These are phyloP conservation scores for Chrysanthemum lavandulifolium DNA, from an alignment of 129 eudicot species.

Conservation along the genomic window DNA sequence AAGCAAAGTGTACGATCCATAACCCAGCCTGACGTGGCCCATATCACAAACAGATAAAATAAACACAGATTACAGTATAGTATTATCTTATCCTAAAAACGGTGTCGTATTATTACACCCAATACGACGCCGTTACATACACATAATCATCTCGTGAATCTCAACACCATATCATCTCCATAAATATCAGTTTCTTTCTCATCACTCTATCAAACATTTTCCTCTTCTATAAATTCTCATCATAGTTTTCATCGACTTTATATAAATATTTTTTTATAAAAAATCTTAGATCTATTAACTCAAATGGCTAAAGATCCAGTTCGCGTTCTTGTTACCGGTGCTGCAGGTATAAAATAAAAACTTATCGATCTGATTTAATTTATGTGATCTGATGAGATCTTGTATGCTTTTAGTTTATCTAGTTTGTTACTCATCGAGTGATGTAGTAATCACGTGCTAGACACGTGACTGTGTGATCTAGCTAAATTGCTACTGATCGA, in stretches of 20 bases:
- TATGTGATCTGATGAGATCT: conserved; percentile 18
- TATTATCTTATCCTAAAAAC: conserved; percentile 3
- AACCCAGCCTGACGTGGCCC: conserved; percentile 33
- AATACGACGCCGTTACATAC: conserved; percentile 22
- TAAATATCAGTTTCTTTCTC: conserved; percentile 23
- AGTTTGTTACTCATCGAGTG: background rate
- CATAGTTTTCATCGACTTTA: conserved; percentile 29
- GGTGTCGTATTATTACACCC: conserved; percentile 19
- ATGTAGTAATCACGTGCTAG: background rate
- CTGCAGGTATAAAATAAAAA: conserved; percentile 64
- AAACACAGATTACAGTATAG: background rate
- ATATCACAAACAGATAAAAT: conserved; percentile 16
- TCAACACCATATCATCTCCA: conserved; percentile 19
- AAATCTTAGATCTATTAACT: conserved; percentile 25
- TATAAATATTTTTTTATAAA: background rate
- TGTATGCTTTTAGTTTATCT: background rate
- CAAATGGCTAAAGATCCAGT: conserved; percentile 75
- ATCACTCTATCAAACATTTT: background rate
- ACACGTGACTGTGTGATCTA: conserved; percentile 1
- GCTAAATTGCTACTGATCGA: background rate
- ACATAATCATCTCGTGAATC: conserved; percentile 11
- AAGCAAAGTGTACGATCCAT: conserved; percentile 31
- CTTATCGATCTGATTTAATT: background rate
- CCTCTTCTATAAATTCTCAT: background rate
- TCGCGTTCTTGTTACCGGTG: conserved; percentile 94